A percentile compares a stretch with the other conserved stretches of the same genome.
phyloP scores from a whole-genome alignment of 768 basidiomycete genomes.

The Podaxis sp. region DNA sequence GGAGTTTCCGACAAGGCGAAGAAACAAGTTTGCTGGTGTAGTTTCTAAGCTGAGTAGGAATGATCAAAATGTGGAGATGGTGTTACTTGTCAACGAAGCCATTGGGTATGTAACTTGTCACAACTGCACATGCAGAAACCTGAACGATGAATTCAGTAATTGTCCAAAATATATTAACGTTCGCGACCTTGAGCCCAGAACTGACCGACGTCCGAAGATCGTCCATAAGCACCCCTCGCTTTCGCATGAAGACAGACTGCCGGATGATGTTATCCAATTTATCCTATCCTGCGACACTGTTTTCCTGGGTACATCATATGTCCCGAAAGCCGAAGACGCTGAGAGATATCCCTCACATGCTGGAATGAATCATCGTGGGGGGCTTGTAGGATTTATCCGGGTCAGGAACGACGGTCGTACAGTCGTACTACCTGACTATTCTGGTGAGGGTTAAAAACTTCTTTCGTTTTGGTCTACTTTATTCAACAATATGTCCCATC shows the following conservation, averaged over 20 bases:
- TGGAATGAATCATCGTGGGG: constrained; percentile 66
- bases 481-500: not conserved
- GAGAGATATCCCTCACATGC: constrained; percentile 52
- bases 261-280: constrained; percentile 47
- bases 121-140: not conserved
- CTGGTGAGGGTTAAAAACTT: constrained; percentile 34
- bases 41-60: constrained; percentile 32
- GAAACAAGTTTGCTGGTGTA: constrained; percentile 63
- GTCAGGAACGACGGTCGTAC: constrained; percentile 58
- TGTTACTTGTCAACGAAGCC: constrained; percentile 52
- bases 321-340: constrained; percentile 37
- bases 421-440: constrained; percentile 59
- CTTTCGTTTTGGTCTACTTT: not conserved
- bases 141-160: constrained; percentile 38
- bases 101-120: constrained; percentile 44
- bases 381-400: constrained; percentile 60
- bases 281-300: constrained; percentile 52
- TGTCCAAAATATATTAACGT: constrained; percentile 71
- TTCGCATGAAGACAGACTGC: constrained; percentile 38
- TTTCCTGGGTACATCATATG: constrained; percentile 55
- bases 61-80: constrained; percentile 32
- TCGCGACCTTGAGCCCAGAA: constrained; percentile 47
- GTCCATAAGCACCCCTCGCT: constrained; percentile 34
- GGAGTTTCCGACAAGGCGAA: constrained; percentile 53
- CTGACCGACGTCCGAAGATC: constrained; percentile 39